A percentile compares a stretch with the other conserved stretches of the same genome.
Conservation (phyloP, 352 stramenopile species). For the Phytophthora chlamydospora region DNA sequence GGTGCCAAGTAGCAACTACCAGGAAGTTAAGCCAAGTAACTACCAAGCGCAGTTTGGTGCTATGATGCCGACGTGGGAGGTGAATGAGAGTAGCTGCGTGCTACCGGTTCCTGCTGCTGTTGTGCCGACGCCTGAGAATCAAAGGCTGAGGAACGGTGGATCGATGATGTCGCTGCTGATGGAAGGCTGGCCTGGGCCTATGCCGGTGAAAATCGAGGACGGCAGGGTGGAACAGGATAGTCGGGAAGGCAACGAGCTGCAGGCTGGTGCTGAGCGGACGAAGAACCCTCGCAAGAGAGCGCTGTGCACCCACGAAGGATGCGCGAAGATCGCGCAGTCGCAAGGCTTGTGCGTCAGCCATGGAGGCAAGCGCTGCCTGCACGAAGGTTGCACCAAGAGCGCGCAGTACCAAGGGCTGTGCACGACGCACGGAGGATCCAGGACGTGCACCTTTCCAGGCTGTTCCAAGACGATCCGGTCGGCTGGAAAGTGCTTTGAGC, state of each 20-base stretch:
- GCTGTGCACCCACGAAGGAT: slow-evolving; percentile 6
- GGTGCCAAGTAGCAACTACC: not conserved
- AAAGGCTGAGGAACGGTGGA: not conserved
- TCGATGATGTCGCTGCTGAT: slow-evolving; percentile 34
- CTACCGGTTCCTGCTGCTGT: not conserved
- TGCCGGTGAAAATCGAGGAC: not conserved
- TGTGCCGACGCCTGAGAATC: not conserved
- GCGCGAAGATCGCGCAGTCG: slow-evolving; percentile 28
- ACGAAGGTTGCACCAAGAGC: slow-evolving; percentile 21
- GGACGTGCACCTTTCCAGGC: slow-evolving; percentile 10
- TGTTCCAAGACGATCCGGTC: slow-evolving; percentile 23
- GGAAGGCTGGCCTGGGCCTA: slow-evolving; percentile 9
- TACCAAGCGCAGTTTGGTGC: no score
- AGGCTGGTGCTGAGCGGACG: not conserved
- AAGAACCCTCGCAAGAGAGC: slow-evolving; percentile 12
- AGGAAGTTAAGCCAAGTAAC: not conserved
- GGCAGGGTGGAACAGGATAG: no score
- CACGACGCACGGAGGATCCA: slow-evolving; percentile 21
- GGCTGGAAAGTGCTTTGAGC: slow-evolving; percentile 24
- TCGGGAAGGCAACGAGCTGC: no score
- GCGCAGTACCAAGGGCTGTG: slow-evolving; percentile 25
- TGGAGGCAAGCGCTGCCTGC: slow-evolving; percentile 22
- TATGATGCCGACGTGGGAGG: no score
- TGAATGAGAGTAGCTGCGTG: no score
- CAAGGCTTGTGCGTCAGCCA: slow-evolving; percentile 23